These are phyloP conservation scores for Emergomyces pasteurianus DNA, from an alignment of 2,329 filamentous ascomycete genomes.

Conservation along the genomic window DNA sequence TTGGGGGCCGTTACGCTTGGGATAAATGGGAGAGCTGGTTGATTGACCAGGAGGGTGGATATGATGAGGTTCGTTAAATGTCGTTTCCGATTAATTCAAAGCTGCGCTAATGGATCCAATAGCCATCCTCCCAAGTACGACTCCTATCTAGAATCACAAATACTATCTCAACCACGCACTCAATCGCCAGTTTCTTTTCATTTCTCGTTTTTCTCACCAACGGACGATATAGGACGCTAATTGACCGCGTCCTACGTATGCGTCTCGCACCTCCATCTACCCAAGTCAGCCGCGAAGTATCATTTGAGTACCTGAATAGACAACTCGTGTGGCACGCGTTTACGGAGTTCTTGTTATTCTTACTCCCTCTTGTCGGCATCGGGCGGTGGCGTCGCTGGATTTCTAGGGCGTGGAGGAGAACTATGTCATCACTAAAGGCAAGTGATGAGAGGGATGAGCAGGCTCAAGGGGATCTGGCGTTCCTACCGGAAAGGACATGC, in stretches of 20 bases:
- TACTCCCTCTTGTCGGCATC: conserved; percentile 92
- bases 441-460: conserved; percentile 39
- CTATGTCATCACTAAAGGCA: conserved; percentile 50
- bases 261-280: conserved; percentile 73
- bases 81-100: neutral
- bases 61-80: conserved; percentile 40
- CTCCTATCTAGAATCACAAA: conserved; percentile 58
- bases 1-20: conserved; percentile 84
- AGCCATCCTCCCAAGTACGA: conserved; percentile 39
- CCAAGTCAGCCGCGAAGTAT: conserved; percentile 81
- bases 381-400: conserved; percentile 86
- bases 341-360: conserved; percentile 93
- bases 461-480: conserved; percentile 60
- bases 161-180: conserved; percentile 59
- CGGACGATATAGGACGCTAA: conserved; percentile 78
- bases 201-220: conserved; percentile 88
- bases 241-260: conserved; percentile 74
- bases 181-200: conserved; percentile 66
- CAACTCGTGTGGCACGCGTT: conserved; percentile 99
- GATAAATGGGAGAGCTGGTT: conserved; percentile 84
- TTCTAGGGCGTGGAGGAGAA: conserved; percentile 72
- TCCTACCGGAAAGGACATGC: conserved; percentile 85
- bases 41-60: conserved; percentile 62
- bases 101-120: conserved; percentile 10
- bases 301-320: conserved; percentile 93